Conservation (phyloP, 495 filamentous ascomycete species). For the Neurospora hispaniola region DNA sequence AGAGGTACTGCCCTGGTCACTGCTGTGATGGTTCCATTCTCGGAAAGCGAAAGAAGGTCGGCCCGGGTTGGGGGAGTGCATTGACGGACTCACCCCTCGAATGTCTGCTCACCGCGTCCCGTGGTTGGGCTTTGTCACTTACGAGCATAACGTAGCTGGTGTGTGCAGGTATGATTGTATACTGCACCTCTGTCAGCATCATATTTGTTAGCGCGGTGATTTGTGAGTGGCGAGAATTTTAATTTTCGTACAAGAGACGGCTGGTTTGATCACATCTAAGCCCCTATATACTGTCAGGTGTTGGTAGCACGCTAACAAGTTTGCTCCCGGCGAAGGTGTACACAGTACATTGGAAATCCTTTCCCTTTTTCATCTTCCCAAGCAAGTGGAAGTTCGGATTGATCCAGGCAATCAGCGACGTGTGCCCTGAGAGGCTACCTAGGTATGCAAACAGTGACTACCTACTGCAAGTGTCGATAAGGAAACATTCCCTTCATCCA, state of each 20-base stretch:
- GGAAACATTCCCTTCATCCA: background rate
- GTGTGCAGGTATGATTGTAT: background rate
- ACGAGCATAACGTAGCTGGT: background rate
- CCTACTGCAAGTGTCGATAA: background rate
- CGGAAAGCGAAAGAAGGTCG: background rate
- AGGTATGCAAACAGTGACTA: background rate
- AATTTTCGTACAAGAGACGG: too few species aligned
- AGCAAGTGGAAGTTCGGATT: background rate
- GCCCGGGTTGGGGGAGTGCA: background rate
- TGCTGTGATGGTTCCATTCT: background rate
- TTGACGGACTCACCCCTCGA: background rate
- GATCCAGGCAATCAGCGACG: background rate
- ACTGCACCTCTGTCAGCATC: too few species aligned
- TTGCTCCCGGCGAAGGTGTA: too few species aligned
- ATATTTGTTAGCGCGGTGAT: too few species aligned
- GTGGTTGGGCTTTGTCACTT: background rate
- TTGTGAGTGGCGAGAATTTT: too few species aligned
- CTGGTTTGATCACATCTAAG: too few species aligned
- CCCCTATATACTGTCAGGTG: too few species aligned
- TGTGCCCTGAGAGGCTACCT: background rate
- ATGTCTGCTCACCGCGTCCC: background rate
- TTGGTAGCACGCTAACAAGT: too few species aligned
- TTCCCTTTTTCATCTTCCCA: background rate
- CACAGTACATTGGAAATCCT: background rate
- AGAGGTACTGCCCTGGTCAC: background rate